These are phyloP conservation scores for Pisolithus microcarpus DNA, from an alignment of 768 basidiomycete genomes.

Conservation along the genomic window DNA sequence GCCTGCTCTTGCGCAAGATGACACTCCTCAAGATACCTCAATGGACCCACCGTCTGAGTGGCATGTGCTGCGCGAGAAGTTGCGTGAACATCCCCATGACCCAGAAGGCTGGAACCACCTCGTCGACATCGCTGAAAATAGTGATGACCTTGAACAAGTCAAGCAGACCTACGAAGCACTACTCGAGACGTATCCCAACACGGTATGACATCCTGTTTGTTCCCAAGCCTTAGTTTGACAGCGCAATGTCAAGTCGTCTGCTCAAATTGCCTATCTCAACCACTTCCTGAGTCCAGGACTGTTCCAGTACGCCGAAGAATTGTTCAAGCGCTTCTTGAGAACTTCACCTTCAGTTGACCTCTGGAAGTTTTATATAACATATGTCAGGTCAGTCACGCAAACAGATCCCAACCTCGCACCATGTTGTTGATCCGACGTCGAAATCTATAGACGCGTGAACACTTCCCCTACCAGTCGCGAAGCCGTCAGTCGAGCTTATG, in stretches of 20 bases:
- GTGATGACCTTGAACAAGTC: conserved; percentile 73
- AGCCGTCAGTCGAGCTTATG: conserved; percentile 80
- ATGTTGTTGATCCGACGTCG: conserved; percentile 1
- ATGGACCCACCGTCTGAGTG: conserved; percentile 52
- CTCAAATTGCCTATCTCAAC: conserved; percentile 78
- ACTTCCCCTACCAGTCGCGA: conserved; percentile 63
- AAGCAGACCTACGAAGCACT: conserved; percentile 77
- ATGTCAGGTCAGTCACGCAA: conserved; percentile 64
- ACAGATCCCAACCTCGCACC: conserved; percentile 5
- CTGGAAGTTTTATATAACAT: conserved; percentile 90
- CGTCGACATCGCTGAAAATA: conserved; percentile 68
- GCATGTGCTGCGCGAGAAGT: conserved; percentile 53
- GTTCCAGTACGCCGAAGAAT: conserved; percentile 70
- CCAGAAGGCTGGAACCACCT: conserved; percentile 75
- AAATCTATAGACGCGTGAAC: conserved; percentile 54
- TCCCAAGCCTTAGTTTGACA: conserved; percentile 19
- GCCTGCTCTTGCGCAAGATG: conserved; percentile 16
- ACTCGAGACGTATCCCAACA: conserved; percentile 84
- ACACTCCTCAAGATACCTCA: conserved; percentile 15
- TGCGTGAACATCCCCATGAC: conserved; percentile 65
- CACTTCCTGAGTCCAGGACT: conserved; percentile 63
- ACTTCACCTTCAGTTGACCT: conserved; percentile 83
- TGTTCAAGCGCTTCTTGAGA: conserved; percentile 86
- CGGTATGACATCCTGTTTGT: conserved; percentile 51
- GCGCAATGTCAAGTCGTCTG: conserved; percentile 50